A percentile compares a stretch with the other conserved stretches of the same genome.
Evolutionary conservation across 306 rosid species (phyloP).

Genomic region (Neltuma alba): DNA sequence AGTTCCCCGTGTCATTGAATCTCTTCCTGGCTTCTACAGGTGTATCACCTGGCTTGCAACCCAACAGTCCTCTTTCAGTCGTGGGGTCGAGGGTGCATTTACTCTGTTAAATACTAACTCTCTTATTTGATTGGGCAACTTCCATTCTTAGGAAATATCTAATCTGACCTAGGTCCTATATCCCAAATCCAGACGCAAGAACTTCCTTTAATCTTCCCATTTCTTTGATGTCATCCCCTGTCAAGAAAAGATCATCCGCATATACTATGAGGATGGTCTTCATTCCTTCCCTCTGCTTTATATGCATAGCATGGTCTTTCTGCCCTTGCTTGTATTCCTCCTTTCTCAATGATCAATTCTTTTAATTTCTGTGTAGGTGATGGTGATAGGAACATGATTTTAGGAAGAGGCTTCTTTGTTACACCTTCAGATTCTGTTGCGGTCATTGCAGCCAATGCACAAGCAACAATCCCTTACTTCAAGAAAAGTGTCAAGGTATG

Average conservation of each 20-base stretch:
- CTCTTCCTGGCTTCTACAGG: not conserved
- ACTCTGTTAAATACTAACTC: not conserved
- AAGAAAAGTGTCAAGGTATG: constrained; percentile 70
- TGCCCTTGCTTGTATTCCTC: not conserved
- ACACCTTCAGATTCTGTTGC: constrained; percentile 99
- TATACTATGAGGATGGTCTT: not conserved
- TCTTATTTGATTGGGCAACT: not conserved
- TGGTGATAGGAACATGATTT: constrained; percentile 98
- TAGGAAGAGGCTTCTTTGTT: constrained; percentile 83
- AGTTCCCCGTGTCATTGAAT: not conserved
- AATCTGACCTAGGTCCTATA: not conserved
- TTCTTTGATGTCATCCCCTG: not conserved
- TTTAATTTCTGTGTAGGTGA: constrained; percentile 62
- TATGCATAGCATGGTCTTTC: not conserved
- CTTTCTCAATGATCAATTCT: constrained; percentile 1
- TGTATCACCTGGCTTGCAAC: not conserved
- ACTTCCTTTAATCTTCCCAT: not conserved
- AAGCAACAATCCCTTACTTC: constrained; percentile 88
- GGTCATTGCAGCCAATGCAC: constrained; percentile 93
- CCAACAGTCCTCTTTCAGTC: not conserved
- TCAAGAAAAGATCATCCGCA: not conserved
- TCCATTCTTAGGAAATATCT: not conserved
- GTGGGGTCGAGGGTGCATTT: not conserved
- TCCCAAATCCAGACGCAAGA: not conserved
- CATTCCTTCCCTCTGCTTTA: not conserved